Percentiles rank a stretch among this genome's conserved stretches.
Conservation (phyloP, 768 basidiomycete genomes). For the Tricholoma saponaceum region DNA sequence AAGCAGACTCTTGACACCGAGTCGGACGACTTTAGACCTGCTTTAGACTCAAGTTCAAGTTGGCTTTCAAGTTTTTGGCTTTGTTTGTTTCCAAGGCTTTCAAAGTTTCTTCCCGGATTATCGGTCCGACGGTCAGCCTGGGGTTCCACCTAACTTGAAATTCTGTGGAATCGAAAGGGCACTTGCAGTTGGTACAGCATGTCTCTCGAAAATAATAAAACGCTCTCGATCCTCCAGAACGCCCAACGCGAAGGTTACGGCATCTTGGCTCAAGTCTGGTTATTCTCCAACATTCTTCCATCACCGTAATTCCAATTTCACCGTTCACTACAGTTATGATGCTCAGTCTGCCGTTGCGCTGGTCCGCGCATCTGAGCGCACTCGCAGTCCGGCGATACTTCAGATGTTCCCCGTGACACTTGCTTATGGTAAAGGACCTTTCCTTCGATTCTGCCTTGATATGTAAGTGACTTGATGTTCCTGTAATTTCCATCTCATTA, state of each 20-base stretch:
- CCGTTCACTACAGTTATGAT: constrained; percentile 32
- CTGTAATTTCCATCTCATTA: background rate
- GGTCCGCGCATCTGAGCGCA: constrained; percentile 44
- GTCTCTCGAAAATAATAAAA: constrained; percentile 29
- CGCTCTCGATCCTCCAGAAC: constrained; percentile 34
- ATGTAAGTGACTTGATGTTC: constrained; percentile 21
- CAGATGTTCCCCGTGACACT: constrained; percentile 44
- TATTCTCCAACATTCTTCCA: constrained; percentile 4
- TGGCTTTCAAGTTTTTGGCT: too few relatives aligned
- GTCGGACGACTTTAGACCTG: too few relatives aligned
- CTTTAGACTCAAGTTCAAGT: too few relatives aligned
- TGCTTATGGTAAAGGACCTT: constrained; percentile 41
- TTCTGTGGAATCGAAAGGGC: too few relatives aligned
- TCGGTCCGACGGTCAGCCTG: too few relatives aligned
- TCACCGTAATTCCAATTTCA: background rate
- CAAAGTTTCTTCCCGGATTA: too few relatives aligned
- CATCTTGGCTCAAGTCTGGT: constrained; percentile 41
- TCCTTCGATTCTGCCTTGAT: constrained; percentile 40
- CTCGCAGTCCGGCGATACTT: constrained; percentile 40
- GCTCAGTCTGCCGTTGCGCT: constrained; percentile 40
- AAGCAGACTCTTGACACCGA: too few relatives aligned
- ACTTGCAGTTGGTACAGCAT: too few relatives aligned
- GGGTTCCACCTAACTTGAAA: too few relatives aligned
- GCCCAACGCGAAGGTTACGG: constrained; percentile 41
- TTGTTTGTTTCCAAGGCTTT: too few relatives aligned